These are phyloP conservation scores for Croton setiger DNA, from an alignment of 441 rosid species.

Conservation along the genomic window DNA sequence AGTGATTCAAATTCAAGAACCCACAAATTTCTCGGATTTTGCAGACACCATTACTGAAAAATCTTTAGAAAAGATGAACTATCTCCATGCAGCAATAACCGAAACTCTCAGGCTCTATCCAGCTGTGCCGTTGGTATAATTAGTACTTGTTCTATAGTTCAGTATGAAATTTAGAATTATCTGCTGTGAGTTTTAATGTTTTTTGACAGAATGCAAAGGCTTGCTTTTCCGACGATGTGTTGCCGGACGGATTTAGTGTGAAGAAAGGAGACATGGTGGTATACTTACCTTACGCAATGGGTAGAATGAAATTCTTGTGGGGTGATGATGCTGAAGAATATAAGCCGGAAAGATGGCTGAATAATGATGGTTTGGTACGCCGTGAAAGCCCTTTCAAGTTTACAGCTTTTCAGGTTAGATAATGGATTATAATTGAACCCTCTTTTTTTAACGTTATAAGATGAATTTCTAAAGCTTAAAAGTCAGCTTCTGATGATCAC, in stretches of 20 bases:
- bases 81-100: conserved; percentile 52
- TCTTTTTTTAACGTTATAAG: too few relatives aligned
- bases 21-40: conserved; percentile 22
- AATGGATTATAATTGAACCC: too few relatives aligned
- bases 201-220: conserved; percentile 41
- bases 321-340: conserved; percentile 53
- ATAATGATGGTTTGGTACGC: conserved; percentile 38
- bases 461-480: too few relatives aligned
- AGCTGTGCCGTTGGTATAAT: conserved; percentile 42
- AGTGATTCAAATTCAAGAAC: conserved; percentile 10
- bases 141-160: too few relatives aligned
- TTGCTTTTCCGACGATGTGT: conserved; percentile 45
- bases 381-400: conserved; percentile 54
- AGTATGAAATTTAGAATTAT: neutral
- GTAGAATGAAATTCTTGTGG: conserved; percentile 67
- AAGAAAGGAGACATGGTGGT: conserved; percentile 47
- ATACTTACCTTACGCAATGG: conserved; percentile 54
- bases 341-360: conserved; percentile 54
- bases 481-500: too few relatives aligned
- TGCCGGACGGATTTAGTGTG: conserved; percentile 50
- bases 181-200: neutral
- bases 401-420: conserved; percentile 55
- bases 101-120: conserved; percentile 54
- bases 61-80: conserved; percentile 41
- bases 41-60: conserved; percentile 36